Evolutionary conservation across 2,329 filamentous ascomycete genomes (phyloP).

Genomic region (Claviceps digitariae): DNA sequence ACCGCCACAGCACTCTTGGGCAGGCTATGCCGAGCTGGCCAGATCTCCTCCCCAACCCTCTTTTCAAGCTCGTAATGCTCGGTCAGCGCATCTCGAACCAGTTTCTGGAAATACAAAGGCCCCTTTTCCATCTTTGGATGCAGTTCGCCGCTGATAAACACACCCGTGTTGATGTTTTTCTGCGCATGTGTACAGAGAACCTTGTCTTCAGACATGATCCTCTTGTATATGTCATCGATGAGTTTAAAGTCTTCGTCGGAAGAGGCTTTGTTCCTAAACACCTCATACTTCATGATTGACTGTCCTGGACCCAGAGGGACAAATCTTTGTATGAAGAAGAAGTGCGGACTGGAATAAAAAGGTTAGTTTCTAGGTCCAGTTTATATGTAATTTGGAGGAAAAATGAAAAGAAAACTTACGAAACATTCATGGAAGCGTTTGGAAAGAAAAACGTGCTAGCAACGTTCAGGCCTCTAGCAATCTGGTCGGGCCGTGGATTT

Average conservation of each 20-base stretch:
- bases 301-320: slow-evolving; percentile 37
- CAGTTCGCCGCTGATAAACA: slow-evolving; percentile 50
- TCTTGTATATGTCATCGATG: slow-evolving; percentile 47
- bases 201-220: slow-evolving; percentile 52
- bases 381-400: not conserved
- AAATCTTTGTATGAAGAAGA: slow-evolving; percentile 51
- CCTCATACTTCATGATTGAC: slow-evolving; percentile 47
- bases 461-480: slow-evolving; percentile 30
- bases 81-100: slow-evolving; percentile 32
- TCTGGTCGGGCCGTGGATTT: slow-evolving; percentile 32
- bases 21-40: slow-evolving; percentile 31
- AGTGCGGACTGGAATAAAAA: slow-evolving; percentile 39
- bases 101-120: slow-evolving; percentile 41
- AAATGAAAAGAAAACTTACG: slow-evolving; percentile 22
- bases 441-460: slow-evolving; percentile 36
- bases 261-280: slow-evolving; percentile 47
- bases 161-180: slow-evolving; percentile 45
- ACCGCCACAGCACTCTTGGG: slow-evolving; percentile 14
- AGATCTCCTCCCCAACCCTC: slow-evolving; percentile 31
- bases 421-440: slow-evolving; percentile 35
- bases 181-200: slow-evolving; percentile 45
- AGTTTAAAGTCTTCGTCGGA: slow-evolving; percentile 43
- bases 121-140: slow-evolving; percentile 48
- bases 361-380: not conserved
- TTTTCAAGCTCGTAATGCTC: slow-evolving; percentile 34